Evolutionary conservation across 1,139 yeast genomes (phyloP).

Genomic region (Yueomyces sp.): DNA sequence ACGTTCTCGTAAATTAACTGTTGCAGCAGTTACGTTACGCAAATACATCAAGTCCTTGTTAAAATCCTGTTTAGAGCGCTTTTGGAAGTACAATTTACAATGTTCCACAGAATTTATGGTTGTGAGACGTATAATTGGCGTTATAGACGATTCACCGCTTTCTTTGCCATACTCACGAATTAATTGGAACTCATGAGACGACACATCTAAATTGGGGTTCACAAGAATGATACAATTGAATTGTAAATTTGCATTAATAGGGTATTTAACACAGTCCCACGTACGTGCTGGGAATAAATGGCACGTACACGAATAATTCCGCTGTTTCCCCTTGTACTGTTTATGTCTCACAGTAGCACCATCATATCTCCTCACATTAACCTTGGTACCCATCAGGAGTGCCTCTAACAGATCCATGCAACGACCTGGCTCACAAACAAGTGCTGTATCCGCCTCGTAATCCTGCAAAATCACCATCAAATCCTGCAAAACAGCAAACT

Average conservation of each 20-base stretch:
- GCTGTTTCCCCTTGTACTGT: constrained; percentile 13
- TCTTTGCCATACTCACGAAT: constrained; percentile 15
- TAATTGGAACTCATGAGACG: constrained; percentile 23
- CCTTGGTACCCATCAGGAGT: constrained; percentile 52
- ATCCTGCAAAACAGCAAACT: constrained; percentile 59
- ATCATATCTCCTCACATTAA: constrained; percentile 53
- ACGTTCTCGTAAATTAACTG: constrained; percentile 69
- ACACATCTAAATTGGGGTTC: constrained; percentile 54
- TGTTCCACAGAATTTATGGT: constrained; percentile 81
- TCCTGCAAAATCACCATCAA: constrained; percentile 33
- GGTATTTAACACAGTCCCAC: constrained; percentile 11
- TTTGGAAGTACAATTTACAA: constrained; percentile 34
- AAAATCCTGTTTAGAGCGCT: too few species aligned
- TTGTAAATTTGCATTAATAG: constrained; percentile 19
- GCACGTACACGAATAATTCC: constrained; percentile 19
- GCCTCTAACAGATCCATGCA: constrained; percentile 75
- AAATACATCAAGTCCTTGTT: constrained; percentile 33
- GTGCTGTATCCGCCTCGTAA: constrained; percentile 33
- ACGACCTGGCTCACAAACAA: constrained; percentile 43
- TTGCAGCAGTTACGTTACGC: constrained; percentile 64
- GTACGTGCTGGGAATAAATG: constrained; percentile 38
- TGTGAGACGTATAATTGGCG: constrained; percentile 56
- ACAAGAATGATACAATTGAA: constrained; percentile 58
- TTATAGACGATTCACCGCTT: constrained; percentile 14
- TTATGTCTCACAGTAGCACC: constrained; percentile 37